Evolutionary conservation across 169 alveolate genomes (phyloP).

Genomic region (Plasmodium vinckei): DNA sequence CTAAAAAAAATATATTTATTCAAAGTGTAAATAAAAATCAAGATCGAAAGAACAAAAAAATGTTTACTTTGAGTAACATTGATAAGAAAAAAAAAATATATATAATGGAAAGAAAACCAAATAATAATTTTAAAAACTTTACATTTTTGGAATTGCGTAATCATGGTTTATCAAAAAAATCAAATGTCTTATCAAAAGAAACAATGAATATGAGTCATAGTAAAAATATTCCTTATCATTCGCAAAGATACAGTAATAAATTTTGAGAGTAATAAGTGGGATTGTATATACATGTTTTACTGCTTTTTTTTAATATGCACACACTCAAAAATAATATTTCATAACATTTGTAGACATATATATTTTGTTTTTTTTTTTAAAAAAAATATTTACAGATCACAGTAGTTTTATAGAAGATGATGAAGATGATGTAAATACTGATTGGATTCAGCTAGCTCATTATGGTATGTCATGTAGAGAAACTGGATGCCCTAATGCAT

Average conservation of each 20-base stretch:
- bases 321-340: background rate
- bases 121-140: background rate
- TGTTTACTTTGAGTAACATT: background rate
- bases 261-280: background rate
- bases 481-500: constrained; percentile 51
- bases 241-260: background rate
- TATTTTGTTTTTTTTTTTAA: background rate
- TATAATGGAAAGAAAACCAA: background rate
- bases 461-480: constrained; percentile 29
- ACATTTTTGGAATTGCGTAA: constrained; percentile 17
- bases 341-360: background rate
- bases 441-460: constrained; percentile 12
- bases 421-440: background rate
- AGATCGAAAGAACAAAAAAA: background rate
- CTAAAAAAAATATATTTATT: background rate
- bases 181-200: too few species aligned
- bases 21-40: background rate
- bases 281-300: background rate
- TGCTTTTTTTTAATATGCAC: background rate
- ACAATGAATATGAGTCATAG: too few species aligned
- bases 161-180: background rate
- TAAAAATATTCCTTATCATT: too few species aligned
- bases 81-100: constrained; percentile 3
- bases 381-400: constrained; percentile 7
- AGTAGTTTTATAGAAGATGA: constrained; percentile 12